A percentile compares a stretch with the other conserved stretches of the same genome.
These are phyloP conservation scores for Athelia psychrophila DNA, from an alignment of 1,284 basidiomycete genomes.

Conservation along the genomic window DNA sequence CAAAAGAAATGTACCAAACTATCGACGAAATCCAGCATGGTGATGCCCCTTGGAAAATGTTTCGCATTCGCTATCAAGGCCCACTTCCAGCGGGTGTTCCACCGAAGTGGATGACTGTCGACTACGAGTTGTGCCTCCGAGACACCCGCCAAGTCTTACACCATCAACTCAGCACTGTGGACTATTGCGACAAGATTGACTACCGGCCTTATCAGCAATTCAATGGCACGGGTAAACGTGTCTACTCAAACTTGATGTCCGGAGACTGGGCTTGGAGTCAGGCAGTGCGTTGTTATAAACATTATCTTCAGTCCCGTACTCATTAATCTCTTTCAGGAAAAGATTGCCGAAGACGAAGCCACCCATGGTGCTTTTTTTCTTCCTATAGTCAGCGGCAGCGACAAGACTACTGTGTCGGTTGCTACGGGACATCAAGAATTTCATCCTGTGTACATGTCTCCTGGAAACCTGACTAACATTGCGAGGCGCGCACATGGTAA, in stretches of 20 bases:
- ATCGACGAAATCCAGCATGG: conserved; percentile 17
- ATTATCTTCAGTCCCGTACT: background rate
- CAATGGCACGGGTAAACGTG: conserved; percentile 11
- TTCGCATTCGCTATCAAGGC: conserved; percentile 13
- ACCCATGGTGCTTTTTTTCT: conserved; percentile 15
- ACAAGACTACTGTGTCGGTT: conserved; percentile 13
- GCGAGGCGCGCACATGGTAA: conserved; percentile 13
- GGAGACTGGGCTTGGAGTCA: conserved; percentile 23
- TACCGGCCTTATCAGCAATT: conserved; percentile 18
- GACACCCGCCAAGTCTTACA: conserved; percentile 12
- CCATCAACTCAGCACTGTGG: conserved; percentile 13
- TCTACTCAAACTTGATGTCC: conserved; percentile 23
- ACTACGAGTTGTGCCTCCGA: conserved; percentile 17
- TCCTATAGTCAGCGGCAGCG: conserved; percentile 13
- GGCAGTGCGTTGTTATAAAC: conserved; percentile 4
- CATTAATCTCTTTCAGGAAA: conserved; percentile 5
- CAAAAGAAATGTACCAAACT: conserved; percentile 13
- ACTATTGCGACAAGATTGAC: conserved; percentile 16
- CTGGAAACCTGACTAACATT: conserved; percentile 12
- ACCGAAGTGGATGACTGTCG: conserved; percentile 18
- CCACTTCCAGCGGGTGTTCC: conserved; percentile 5
- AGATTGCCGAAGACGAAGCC: conserved; percentile 7
- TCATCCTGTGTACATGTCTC: conserved; percentile 12
- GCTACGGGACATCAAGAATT: conserved; percentile 11
- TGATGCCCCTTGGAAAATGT: conserved; percentile 12